A percentile compares a stretch with the other conserved stretches of the same genome.
These are phyloP conservation scores for Septoria linicola DNA, from an alignment of 2,329 filamentous ascomycete species.

Conservation along the genomic window DNA sequence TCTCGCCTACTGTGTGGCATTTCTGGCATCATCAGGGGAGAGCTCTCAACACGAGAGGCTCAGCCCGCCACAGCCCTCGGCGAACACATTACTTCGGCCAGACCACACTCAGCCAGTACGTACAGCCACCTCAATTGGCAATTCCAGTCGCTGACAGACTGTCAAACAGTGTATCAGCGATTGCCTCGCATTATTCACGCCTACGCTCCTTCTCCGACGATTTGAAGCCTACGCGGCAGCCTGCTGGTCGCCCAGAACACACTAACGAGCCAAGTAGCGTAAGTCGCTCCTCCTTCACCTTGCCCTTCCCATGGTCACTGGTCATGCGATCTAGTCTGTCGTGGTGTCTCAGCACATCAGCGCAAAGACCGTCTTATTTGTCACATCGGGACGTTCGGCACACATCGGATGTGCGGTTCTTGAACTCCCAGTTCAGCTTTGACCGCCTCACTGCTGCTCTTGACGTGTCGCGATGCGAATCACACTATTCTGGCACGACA, in stretches of 20 bases:
- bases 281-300: constrained; percentile 17
- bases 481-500: not conserved
- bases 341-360: constrained; percentile 12
- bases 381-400: constrained; percentile 3
- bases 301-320: constrained; percentile 7
- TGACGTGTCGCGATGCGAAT: not conserved
- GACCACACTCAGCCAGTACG: constrained; percentile 7
- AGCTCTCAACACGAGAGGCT: constrained; percentile 7
- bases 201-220: constrained; percentile 19
- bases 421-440: too few relatives aligned
- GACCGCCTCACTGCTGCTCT: not conserved
- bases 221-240: constrained; percentile 17
- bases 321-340: constrained; percentile 2
- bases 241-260: constrained; percentile 6
- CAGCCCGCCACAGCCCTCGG: constrained; percentile 1
- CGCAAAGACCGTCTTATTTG: constrained; percentile 12
- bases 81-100: constrained; percentile 1
- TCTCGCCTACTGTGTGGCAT: not conserved
- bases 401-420: not conserved
- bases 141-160: constrained; percentile 1
- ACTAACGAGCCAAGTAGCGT: constrained; percentile 23
- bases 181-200: constrained; percentile 5
- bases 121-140: not conserved
- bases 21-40: constrained; percentile 14
- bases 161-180: not conserved